Evolutionary conservation across 306 rosid species (phyloP), one percentile per base, ranked within the genome.

Genomic region (Vigna reflexopilosa): DNA sequence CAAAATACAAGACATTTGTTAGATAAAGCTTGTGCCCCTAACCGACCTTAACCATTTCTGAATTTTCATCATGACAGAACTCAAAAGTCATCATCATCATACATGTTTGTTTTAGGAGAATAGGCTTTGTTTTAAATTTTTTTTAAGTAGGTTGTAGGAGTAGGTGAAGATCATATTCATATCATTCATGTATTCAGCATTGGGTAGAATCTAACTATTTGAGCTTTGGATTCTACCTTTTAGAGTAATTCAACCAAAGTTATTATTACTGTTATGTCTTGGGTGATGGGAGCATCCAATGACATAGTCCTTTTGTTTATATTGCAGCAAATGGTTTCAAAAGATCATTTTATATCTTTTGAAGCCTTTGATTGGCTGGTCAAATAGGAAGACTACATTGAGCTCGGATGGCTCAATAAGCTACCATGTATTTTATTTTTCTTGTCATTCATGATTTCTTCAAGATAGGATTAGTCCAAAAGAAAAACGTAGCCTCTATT

Each of bases 191-290:
- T 77, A 83, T 79, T 81, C 40, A 82, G 86, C 83, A 84, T 82
- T 44, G 73, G 90, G 89, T 62, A 70, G 85, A 66, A 84, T 78
- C 90, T 58, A 80, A 83, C 81, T 65, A 83, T 84, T 87, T 88
- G 77, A 73, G 93, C 91, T 85, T 94, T 89, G 94, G 97, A 90
- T 94, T 91, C 98, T 83, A 77, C 92, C 91, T 85, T 82, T 15
- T 71, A 78, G 77, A 88, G 90, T 84, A 78, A 85, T 58, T 80
- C 84, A 88, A 55, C 81, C 67, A 87, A 82, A 70, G 50, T 45
- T 45, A 45, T 45, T 45, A 3, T 45, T 45, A 82, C 70, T 77
- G 42, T 70, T 71, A 78, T 82, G 97, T 71, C 89, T 83, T 16
- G 90, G 92, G 72, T 68, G 91, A 84, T 83, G 63, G 90, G 84